Conservation (phyloP, 108 stramenopile species). For the Cyclostephanos tholiformis region DNA sequence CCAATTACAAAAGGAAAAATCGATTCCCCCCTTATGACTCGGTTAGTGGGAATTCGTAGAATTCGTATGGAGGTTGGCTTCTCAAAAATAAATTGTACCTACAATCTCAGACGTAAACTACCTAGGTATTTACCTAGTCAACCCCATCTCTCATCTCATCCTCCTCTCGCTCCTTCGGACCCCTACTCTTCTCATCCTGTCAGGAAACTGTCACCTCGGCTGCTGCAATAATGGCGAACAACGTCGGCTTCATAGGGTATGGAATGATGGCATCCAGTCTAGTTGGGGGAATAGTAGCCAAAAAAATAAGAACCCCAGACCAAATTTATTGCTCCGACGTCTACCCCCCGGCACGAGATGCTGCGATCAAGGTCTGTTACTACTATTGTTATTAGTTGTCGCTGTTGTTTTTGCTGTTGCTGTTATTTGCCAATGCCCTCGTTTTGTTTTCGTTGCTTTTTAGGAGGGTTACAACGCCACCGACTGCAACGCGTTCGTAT, state of each 20-base stretch:
- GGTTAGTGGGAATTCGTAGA: too few species aligned
- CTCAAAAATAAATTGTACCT: too few species aligned
- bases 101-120: too few species aligned
- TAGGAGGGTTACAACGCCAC: conserved; percentile 71
- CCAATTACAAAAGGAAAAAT: too few species aligned
- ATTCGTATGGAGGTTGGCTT: too few species aligned
- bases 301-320: conserved; percentile 49
- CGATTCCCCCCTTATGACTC: too few species aligned
- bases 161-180: not conserved
- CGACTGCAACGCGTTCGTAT: conserved; percentile 62
- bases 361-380: conserved; percentile 48
- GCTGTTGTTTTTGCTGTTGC: too few species aligned
- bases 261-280: conserved; percentile 89
- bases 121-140: too few species aligned
- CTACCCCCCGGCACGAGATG: conserved; percentile 57
- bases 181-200: not conserved
- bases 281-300: conserved; percentile 72
- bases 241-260: conserved; percentile 80
- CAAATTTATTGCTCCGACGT: conserved; percentile 71
- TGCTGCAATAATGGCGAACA: conserved; percentile 29
- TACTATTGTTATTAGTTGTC: too few species aligned
- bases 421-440: too few species aligned
- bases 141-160: too few species aligned
- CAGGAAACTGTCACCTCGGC: not conserved
- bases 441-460: too few species aligned